Evolutionary conservation across 805 yeast genomes (phyloP), one percentile per base, ranked within the genome.

Genomic region (Gaillardinia entomophila): DNA sequence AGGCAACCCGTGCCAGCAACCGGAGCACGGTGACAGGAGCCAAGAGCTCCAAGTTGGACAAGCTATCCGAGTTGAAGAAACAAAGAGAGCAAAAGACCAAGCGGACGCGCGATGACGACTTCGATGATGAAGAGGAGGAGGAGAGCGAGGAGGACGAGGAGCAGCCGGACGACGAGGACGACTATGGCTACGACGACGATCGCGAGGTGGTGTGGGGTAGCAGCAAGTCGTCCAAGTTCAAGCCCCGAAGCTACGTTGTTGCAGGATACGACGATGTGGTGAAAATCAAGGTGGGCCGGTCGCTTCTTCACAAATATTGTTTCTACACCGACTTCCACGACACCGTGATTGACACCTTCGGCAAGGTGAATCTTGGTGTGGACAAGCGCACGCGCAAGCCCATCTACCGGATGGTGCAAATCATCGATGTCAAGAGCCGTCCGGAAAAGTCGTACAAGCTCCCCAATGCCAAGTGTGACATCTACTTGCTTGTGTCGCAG

Each of bases 261-360:
- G 78, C 84, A 16, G 67, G 72, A 1, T 55, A 79, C 6, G 62
- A 60, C 14, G 96, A 87, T 49, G 64, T 88, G 34, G 88, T 87
- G 55, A 73, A 73, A 30, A 67, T 86, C 18, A 71, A 82, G 37
- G 73, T 90, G 28, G 95, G 96, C 12, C 79, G 95, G 53, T 65
- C 85, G 6, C 73, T 79, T 43, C 73, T 88, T 27, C 74, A 79
- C 25, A 82, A 81, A 53, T 86, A 68, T 52, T 77, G 89, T 51
- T 88, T 79, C 55, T 80, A 88, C 57, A 89, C 92, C 10, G 88
- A 78, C 22, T 89, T 94, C 55, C 77, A 73, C 28, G 77, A 75
- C 13, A 71, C 73, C 1, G 73, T 86, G 12, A 66, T 73, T 13
- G 94, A 86, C 14, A 78, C 94, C 31, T 86, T 70, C 53, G 95